These are phyloP conservation scores for Nymphaea colorata DNA, from an alignment of 164 flowering plant genomes.

Conservation along the genomic window DNA sequence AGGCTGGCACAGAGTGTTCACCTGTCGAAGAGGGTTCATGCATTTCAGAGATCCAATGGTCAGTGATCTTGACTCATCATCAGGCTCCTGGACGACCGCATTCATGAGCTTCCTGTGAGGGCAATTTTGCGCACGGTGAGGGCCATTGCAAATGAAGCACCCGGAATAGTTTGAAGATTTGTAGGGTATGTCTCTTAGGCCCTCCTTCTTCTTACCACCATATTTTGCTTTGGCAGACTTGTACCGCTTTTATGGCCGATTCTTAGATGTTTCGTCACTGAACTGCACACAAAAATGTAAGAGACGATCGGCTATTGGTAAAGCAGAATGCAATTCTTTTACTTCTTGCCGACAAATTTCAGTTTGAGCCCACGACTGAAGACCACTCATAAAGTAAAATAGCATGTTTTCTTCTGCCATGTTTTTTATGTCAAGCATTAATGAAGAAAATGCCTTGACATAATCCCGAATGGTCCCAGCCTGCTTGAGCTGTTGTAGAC, in stretches of 20 bases:
- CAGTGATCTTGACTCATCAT: background rate
- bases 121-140: background rate
- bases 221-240: background rate
- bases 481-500: constrained; percentile 2
- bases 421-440: constrained; percentile 9
- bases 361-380: constrained; percentile 8
- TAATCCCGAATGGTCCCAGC: constrained; percentile 1
- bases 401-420: constrained; percentile 15
- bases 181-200: background rate
- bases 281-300: constrained; percentile 1
- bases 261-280: background rate
- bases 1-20: background rate
- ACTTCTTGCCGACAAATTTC: constrained; percentile 9
- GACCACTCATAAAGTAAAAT: constrained; percentile 6
- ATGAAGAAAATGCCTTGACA: constrained; percentile 5
- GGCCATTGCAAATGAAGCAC: constrained; percentile 2
- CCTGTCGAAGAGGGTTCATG: background rate
- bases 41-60: background rate
- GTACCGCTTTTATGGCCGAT: background rate
- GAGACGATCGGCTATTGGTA: background rate
- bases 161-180: background rate
- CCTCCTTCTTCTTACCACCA: background rate
- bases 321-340: constrained; percentile 4
- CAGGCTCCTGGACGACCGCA: background rate
- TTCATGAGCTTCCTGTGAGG: background rate